Conservation (phyloP, 2,329 filamentous ascomycete genomes). For the Fusarium virguliforme region DNA sequence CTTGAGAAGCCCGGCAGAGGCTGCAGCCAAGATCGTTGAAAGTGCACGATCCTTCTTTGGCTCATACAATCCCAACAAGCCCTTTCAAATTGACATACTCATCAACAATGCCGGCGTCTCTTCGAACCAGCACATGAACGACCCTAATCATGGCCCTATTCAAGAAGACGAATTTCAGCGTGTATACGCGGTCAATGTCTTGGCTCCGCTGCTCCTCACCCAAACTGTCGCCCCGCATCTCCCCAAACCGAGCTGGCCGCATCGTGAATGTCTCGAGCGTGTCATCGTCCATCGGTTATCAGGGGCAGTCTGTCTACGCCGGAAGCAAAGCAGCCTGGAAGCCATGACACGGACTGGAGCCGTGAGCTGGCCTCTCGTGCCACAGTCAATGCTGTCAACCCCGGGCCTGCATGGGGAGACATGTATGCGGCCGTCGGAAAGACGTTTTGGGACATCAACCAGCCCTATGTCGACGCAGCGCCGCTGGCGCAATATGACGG, state of each 20-base stretch:
- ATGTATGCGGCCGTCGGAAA: conserved; percentile 64
- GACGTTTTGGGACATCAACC: conserved; percentile 58
- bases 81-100: conserved; percentile 78
- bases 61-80: conserved; percentile 41
- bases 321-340: conserved; percentile 73
- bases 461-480: conserved; percentile 57
- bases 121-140: conserved; percentile 75
- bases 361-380: conserved; percentile 68
- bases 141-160: conserved; percentile 67
- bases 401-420: conserved; percentile 69
- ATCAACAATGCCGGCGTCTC: conserved; percentile 88
- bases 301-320: conserved; percentile 71
- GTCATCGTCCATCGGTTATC: conserved; percentile 68
- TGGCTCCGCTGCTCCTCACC: conserved; percentile 83
- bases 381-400: conserved; percentile 73
- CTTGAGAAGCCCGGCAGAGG: conserved; percentile 48
- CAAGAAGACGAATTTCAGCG: conserved; percentile 76
- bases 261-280: conserved; percentile 72
- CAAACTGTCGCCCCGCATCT: conserved; percentile 81
- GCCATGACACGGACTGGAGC: conserved; percentile 74
- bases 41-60: conserved; percentile 51
- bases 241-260: conserved; percentile 75
- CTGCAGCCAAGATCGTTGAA: conserved; percentile 51
- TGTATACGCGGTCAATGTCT: conserved; percentile 85
- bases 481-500: conserved; percentile 56